Evolutionary conservation across 192 early-diverging fungal species (phyloP).

Genomic region (Podila horticola): DNA sequence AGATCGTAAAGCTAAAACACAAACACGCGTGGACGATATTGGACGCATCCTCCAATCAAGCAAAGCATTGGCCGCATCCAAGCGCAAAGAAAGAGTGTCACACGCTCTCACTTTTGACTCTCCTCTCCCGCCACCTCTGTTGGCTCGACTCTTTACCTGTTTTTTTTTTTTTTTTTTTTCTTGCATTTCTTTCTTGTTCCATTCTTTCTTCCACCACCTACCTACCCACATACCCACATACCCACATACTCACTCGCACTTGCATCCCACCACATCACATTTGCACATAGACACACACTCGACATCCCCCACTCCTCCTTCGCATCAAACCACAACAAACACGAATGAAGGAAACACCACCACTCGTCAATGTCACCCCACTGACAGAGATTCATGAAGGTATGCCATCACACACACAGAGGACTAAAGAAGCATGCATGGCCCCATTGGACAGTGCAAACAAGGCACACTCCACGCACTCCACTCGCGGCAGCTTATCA

Average conservation of each 20-base stretch:
- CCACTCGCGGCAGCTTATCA: too few species aligned
- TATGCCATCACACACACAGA: background rate
- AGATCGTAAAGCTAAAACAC: too few species aligned
- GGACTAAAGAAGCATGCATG: background rate
- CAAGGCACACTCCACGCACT: background rate
- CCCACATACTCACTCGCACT: background rate
- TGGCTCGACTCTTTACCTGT: too few species aligned
- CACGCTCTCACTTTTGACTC: too few species aligned
- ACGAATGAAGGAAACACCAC: constrained; percentile 49
- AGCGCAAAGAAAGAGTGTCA: too few species aligned
- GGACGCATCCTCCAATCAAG: background rate
- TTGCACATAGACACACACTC: too few species aligned
- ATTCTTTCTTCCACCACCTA: background rate
- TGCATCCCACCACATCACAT: background rate
- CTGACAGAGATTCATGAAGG: constrained; percentile 50
- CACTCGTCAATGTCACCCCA: constrained; percentile 48
- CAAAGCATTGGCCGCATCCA: background rate
- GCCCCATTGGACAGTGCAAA: background rate
- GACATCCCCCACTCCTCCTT: background rate
- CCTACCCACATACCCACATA: background rate
- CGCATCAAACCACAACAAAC: background rate
- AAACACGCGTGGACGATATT: background rate
- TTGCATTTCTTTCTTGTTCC: background rate
- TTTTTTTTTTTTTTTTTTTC: background rate
- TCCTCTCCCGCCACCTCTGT: too few species aligned